A percentile compares a stretch with the other conserved stretches of the same genome.
Conservation (phyloP, 805 yeast species). For the Vanderwaltozyma polyspora region DNA sequence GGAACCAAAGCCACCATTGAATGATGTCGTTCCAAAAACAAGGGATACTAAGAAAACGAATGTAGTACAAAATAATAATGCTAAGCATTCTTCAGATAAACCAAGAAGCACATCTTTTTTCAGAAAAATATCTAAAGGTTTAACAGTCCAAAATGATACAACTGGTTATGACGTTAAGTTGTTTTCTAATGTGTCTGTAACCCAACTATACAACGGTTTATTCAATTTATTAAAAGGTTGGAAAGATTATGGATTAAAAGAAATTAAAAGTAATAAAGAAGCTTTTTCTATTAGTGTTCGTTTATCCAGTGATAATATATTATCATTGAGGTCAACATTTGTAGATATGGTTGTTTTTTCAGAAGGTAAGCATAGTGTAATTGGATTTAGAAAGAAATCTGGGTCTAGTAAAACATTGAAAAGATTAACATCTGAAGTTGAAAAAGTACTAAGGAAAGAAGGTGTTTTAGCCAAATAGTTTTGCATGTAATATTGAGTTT, state of each 20-base stretch:
- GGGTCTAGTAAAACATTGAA: constrained; percentile 56
- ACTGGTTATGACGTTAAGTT: constrained; percentile 13
- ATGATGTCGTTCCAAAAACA: constrained; percentile 7
- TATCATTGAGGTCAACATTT: constrained; percentile 52
- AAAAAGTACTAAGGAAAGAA: constrained; percentile 54
- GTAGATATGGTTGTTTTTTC: constrained; percentile 43
- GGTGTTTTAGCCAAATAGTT: constrained; percentile 31
- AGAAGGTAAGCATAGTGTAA: constrained; percentile 39
- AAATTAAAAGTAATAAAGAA: constrained; percentile 36
- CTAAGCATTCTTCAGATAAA: neutral
- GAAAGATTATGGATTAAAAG: constrained; percentile 59
- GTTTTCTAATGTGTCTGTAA: constrained; percentile 27
- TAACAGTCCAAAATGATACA: neutral
- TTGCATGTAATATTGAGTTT: neutral
- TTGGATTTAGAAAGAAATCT: constrained; percentile 48
- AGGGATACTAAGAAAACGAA: neutral
- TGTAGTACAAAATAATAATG: too few species aligned
- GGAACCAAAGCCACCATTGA: constrained; percentile 6
- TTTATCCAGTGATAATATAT: constrained; percentile 47
- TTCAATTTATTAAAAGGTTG: constrained; percentile 52
- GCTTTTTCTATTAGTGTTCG: constrained; percentile 45
- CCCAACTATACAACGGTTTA: constrained; percentile 55
- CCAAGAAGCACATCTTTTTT: constrained; percentile 23
- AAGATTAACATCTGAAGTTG: constrained; percentile 50
- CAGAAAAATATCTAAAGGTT: constrained; percentile 25